Evolutionary conservation across 352 stramenopile genomes (phyloP).

Genomic region (Globisporangium heterothallicum): DNA sequence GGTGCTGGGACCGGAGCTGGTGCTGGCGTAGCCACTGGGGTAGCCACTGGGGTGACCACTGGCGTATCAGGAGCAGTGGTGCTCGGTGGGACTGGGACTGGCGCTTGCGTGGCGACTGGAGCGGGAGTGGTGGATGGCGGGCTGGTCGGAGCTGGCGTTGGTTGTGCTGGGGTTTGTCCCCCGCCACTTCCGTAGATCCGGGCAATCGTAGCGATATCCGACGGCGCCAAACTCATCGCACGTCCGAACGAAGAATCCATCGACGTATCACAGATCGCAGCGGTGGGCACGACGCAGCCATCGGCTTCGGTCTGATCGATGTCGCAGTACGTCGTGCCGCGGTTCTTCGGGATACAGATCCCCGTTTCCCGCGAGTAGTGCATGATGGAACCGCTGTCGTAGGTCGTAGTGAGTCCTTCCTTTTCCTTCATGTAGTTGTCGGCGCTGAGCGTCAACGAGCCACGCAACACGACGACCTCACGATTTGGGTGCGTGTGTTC

Average conservation of each 20-base stretch:
- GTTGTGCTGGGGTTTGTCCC: background rate
- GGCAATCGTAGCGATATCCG: slow-evolving; percentile 20
- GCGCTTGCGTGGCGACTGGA: background rate
- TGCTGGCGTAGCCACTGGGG: slow-evolving; percentile 3
- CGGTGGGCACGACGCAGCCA: slow-evolving; percentile 16
- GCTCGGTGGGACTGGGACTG: background rate
- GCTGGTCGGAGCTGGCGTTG: background rate
- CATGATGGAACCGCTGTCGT: slow-evolving; percentile 39
- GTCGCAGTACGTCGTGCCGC: slow-evolving; percentile 27
- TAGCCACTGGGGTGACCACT: background rate
- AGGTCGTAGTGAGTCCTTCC: slow-evolving; percentile 18
- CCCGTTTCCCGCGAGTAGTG: slow-evolving; percentile 36
- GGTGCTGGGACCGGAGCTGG: background rate
- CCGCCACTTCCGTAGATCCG: slow-evolving; percentile 14
- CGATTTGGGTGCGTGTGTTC: slow-evolving; percentile 43
- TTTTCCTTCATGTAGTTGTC: slow-evolving; percentile 47
- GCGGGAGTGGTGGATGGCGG: too few species aligned
- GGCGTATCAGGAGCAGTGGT: background rate
- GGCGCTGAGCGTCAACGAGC: slow-evolving; percentile 32
- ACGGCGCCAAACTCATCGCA: slow-evolving; percentile 9
- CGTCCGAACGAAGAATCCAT: slow-evolving; percentile 9
- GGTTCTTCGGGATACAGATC: slow-evolving; percentile 31
- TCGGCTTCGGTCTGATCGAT: slow-evolving; percentile 27
- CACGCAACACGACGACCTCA: slow-evolving; percentile 37
- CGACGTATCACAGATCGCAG: slow-evolving; percentile 11